Conservation (phyloP, 371 early-diverging fungal species). For the Chytridium lagenaria region DNA sequence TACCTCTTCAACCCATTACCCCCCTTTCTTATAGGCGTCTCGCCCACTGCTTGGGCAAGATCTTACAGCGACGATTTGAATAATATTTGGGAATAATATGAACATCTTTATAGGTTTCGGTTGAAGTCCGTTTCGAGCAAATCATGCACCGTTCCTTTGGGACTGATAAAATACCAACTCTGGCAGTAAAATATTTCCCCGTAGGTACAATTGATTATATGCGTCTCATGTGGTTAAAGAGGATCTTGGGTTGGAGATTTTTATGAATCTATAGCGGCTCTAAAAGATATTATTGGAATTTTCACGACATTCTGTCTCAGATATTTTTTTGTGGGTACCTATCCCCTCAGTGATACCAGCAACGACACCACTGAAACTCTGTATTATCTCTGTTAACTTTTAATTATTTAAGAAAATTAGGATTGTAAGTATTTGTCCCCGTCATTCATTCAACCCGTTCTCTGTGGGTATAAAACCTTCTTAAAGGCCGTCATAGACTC, state of each 20-base stretch:
- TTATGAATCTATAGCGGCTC: slow-evolving; percentile 2
- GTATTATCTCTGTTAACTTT: neutral
- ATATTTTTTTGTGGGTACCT: slow-evolving; percentile 18
- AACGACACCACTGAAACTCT: slow-evolving; percentile 39
- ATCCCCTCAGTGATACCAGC: slow-evolving; percentile 32
- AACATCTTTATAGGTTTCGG: slow-evolving; percentile 2
- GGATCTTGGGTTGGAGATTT: slow-evolving; percentile 36
- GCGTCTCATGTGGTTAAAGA: neutral
- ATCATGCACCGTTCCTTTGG: slow-evolving; percentile 33
- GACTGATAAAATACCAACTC: slow-evolving; percentile 17
- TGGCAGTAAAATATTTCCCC: slow-evolving; percentile 36
- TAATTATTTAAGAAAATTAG: neutral
- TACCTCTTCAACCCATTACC: neutral
- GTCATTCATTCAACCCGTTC: slow-evolving; percentile 33
- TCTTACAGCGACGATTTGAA: neutral
- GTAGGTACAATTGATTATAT: slow-evolving; percentile 18
- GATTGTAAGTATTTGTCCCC: slow-evolving; percentile 3
- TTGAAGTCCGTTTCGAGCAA: slow-evolving; percentile 34
- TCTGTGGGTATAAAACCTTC: slow-evolving; percentile 46
- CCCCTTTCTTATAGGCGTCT: neutral
- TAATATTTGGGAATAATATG: neutral
- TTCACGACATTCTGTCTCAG: slow-evolving; percentile 41
- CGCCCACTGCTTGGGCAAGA: neutral
- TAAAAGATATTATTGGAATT: too few relatives aligned
- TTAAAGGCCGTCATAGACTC: slow-evolving; percentile 36